Evolutionary conservation across 345 rosid species (phyloP).

Genomic region (Raphanus sativus): DNA sequence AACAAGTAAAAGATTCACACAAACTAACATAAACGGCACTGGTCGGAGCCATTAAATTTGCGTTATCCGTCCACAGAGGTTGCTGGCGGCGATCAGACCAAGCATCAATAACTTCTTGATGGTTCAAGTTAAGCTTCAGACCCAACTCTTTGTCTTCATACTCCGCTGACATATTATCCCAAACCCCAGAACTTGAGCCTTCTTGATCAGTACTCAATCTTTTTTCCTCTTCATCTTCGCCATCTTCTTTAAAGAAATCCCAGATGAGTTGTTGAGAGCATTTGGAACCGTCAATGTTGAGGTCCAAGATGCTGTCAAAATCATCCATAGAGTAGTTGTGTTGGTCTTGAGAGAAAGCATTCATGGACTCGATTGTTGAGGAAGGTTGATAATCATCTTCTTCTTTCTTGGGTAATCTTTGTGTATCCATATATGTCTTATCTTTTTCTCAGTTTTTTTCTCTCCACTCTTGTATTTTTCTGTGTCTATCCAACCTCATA

Average conservation of each 20-base stretch:
- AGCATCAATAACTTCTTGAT: conserved; percentile 69
- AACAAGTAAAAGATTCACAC: neutral
- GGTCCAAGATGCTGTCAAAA: conserved; percentile 25
- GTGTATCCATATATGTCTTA: conserved; percentile 34
- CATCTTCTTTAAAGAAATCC: conserved; percentile 36
- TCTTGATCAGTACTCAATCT: conserved; percentile 34
- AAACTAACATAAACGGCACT: conserved; percentile 47
- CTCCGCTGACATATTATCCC: conserved; percentile 33
- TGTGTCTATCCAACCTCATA: conserved; percentile 17
- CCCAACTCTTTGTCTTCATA: conserved; percentile 40
- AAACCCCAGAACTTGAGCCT: conserved; percentile 34
- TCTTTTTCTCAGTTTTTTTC: conserved; percentile 15
- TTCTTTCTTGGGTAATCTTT: conserved; percentile 34
- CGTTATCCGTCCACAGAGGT: conserved; percentile 44
- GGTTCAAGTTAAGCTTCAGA: conserved; percentile 68
- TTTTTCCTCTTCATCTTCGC: conserved; percentile 16
- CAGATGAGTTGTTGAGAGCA: conserved; percentile 40
- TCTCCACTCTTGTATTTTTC: conserved; percentile 17
- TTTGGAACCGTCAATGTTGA: conserved; percentile 31
- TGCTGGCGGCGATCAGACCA: conserved; percentile 57
- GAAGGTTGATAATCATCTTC: conserved; percentile 29
- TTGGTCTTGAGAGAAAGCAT: conserved; percentile 12
- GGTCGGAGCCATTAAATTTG: conserved; percentile 28
- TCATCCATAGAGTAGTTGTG: conserved; percentile 11
- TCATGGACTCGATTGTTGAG: conserved; percentile 19